phyloP scores from a whole-genome alignment of 2,329 filamentous ascomycete genomes.

The Aspergillus sp. region DNA sequence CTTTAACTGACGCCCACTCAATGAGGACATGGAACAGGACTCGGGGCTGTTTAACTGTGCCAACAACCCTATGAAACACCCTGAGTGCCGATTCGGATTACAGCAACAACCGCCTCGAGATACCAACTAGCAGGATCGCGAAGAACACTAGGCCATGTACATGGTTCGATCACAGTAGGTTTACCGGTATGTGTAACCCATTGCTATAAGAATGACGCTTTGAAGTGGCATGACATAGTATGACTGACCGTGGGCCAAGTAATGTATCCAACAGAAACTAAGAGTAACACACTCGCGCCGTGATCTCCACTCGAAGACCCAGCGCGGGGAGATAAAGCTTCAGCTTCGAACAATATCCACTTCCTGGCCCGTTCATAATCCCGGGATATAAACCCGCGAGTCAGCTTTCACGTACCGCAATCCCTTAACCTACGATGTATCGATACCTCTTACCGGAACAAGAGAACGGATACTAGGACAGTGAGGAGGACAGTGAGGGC shows the following conservation, averaged over 20 bases:
- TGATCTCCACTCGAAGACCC: no score
- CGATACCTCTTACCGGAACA: not conserved
- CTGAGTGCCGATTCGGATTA: not conserved
- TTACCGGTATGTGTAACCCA: not conserved
- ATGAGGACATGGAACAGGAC: not conserved
- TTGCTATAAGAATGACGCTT: not conserved
- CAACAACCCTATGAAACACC: not conserved
- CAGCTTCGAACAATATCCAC: not conserved
- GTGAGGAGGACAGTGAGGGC: no score
- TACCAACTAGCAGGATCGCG: not conserved
- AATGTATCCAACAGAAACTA: no score
- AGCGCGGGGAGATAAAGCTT: not conserved
- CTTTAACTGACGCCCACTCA: not conserved
- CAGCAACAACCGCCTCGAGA: not conserved
- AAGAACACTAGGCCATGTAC: not conserved
- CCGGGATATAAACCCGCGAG: not conserved
- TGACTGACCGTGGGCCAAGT: not conserved
- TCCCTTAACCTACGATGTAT: not conserved
- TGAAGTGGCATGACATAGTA: no score
- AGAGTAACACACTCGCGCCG: no score
- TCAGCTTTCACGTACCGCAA: not conserved
- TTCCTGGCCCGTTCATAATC: not conserved
- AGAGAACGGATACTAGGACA: not conserved
- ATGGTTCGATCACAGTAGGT: not conserved
- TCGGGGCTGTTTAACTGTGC: not conserved